Base-by-base conservation (phyloP, 306 rosid species). In the Elaeagnus macrophylla region DNA sequence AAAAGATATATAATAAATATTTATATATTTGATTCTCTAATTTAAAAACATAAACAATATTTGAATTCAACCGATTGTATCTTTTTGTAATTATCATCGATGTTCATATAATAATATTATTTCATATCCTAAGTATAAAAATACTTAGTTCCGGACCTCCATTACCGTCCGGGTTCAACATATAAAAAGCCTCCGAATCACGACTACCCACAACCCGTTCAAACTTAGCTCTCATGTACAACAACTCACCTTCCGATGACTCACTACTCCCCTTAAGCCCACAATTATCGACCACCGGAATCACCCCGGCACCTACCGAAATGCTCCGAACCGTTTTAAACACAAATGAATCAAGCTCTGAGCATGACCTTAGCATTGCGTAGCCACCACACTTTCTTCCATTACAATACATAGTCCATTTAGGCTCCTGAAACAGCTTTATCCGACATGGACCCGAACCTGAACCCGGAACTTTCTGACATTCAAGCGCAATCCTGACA, bases 151-250 rank as follows among this genome's bases (percentile, higher is more conserved):
- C 97, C n/a, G 97, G 88, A 18, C 94, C 86, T 20, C 86, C 94
- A 58, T 76, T 81, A 17, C 91, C 94, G 42, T 90, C 97, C 1
- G 97, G 97, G 45, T 90, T 90, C 82, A 86, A 56, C 97, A 90
- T 90, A 53, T 86, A 90, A 63, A 90, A 86, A 13, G 97, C 97
- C 65, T 90, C 95, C 70, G 95, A 86, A 83, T 90, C 95, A 58
- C 91, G 90, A 69, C 95, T 86, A 9, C 94, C 97, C 12, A 90
- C 94, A 10, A 90, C 97, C 71, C 97, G 81, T 49, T 90, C 97
- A 58, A 90, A 90, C 69, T 76, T 64, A 0, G 97, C 95, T 47
- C 97, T 83, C 97, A 90, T 90, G 10, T 90, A 90, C 65, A 90
- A 79, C 86, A 86, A 71, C 83, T 86, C 97, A 0, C 95, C 97